These are phyloP conservation scores for Echium plantagineum DNA, from an alignment of 257 asterid species.

Conservation along the genomic window DNA sequence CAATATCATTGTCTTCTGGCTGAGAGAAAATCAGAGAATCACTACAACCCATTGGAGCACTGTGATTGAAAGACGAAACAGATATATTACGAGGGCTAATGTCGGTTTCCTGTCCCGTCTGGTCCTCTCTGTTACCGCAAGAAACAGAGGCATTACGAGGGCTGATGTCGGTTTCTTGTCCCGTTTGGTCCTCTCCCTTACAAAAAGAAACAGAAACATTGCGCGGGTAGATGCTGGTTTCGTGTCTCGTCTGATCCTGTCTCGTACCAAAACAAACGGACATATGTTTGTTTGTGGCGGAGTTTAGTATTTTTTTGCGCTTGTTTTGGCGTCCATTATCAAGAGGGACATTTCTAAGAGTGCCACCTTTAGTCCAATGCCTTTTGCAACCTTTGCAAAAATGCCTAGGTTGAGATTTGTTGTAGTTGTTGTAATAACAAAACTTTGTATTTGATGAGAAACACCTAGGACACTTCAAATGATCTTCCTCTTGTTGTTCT, in stretches of 20 bases:
- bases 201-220: too few relatives aligned
- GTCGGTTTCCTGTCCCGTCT: too few relatives aligned
- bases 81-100: too few relatives aligned
- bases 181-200: too few relatives aligned
- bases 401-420: constrained; percentile 25
- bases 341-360: constrained; percentile 17
- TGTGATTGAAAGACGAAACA: neutral
- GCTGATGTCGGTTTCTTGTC: too few relatives aligned
- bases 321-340: constrained; percentile 16
- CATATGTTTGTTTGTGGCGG: neutral
- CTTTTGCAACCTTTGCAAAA: constrained; percentile 22
- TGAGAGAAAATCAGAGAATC: neutral
- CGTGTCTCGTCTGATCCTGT: too few relatives aligned
- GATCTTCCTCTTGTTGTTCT: constrained; percentile 4
- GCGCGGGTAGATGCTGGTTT: too few relatives aligned
- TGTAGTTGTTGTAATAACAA: constrained; percentile 22
- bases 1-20: neutral
- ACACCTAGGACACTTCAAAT: constrained; percentile 23
- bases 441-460: constrained; percentile 17
- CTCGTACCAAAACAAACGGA: too few relatives aligned
- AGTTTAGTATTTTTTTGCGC: constrained; percentile 4
- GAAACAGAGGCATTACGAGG: too few relatives aligned
- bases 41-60: neutral
- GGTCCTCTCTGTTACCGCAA: too few relatives aligned
- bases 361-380: constrained; percentile 25